Percentiles rank a stretch among this genome's conserved stretches.
Evolutionary conservation across 2,329 filamentous ascomycete species (phyloP).

Genomic region (Hymenoscyphus scutula): DNA sequence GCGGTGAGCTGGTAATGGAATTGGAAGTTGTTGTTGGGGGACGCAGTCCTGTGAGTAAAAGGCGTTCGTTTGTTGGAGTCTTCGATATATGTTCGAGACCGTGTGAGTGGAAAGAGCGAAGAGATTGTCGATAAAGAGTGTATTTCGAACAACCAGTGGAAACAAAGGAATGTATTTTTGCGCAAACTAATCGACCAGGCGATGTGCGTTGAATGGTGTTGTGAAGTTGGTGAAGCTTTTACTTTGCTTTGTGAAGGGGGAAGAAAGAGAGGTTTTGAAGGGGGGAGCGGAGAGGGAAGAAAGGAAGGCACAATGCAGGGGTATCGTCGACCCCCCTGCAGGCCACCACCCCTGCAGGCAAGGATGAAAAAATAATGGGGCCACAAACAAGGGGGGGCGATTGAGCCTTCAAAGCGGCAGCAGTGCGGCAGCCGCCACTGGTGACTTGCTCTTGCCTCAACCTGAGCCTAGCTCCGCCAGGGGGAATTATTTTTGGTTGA

Average conservation of each 20-base stretch:
- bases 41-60: conserved; percentile 3
- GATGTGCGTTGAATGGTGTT: neutral
- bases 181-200: neutral
- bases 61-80: neutral
- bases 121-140: neutral
- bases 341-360: neutral
- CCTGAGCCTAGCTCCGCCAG: no score
- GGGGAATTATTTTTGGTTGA: no score
- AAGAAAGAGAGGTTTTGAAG: neutral
- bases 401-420: neutral
- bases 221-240: neutral
- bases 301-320: conserved; percentile 1
- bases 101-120: neutral
- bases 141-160: conserved; percentile 1
- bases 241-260: neutral
- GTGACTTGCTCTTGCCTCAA: no score
- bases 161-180: neutral
- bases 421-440: neutral
- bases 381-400: neutral
- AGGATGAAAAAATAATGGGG: neutral
- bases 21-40: neutral
- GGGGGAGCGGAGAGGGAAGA: neutral
- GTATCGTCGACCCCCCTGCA: no score
- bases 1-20: conserved; percentile 1
- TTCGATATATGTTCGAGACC: neutral